phyloP scores from a whole-genome alignment of 2,329 filamentous ascomycete species.

The Biscogniauxia marginata region DNA sequence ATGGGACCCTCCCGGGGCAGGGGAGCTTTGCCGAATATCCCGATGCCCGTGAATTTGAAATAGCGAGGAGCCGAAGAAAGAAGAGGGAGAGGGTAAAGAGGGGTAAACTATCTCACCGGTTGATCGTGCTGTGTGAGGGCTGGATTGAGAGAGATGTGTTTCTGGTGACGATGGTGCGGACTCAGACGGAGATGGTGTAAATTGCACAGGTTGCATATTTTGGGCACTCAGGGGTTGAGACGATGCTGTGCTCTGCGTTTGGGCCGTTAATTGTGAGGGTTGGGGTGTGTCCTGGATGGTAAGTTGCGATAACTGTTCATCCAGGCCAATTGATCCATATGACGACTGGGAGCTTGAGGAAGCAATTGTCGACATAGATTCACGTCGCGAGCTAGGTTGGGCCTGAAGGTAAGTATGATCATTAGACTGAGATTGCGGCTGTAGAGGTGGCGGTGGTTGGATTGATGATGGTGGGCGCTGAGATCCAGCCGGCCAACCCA shows the following conservation, averaged over 20 bases:
- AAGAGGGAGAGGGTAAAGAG: background rate
- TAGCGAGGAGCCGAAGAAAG: background rate
- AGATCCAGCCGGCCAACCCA: conserved; percentile 39
- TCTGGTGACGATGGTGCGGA: background rate
- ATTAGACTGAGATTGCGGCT: conserved; percentile 10
- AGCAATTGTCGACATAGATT: conserved; percentile 7
- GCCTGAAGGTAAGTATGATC: background rate
- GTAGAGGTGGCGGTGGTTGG: conserved; percentile 8
- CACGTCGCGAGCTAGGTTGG: background rate
- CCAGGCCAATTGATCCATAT: conserved; percentile 15
- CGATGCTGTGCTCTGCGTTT: conserved; percentile 9
- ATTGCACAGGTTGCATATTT: conserved; percentile 1
- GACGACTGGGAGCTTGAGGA: conserved; percentile 20
- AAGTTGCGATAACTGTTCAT: conserved; percentile 16
- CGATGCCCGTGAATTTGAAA: background rate
- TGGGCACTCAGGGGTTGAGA: conserved; percentile 8
- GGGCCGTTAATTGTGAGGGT: conserved; percentile 15
- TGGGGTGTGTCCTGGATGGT: conserved; percentile 15
- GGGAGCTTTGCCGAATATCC: background rate
- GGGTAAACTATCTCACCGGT: background rate
- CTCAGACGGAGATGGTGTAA: background rate
- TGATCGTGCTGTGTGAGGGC: conserved; percentile 2
- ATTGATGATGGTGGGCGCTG: conserved; percentile 14
- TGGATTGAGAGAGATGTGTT: background rate
- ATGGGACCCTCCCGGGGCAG: no score